phyloP scores from a whole-genome alignment of 805 yeast species.

The Ogataea siamensis region DNA sequence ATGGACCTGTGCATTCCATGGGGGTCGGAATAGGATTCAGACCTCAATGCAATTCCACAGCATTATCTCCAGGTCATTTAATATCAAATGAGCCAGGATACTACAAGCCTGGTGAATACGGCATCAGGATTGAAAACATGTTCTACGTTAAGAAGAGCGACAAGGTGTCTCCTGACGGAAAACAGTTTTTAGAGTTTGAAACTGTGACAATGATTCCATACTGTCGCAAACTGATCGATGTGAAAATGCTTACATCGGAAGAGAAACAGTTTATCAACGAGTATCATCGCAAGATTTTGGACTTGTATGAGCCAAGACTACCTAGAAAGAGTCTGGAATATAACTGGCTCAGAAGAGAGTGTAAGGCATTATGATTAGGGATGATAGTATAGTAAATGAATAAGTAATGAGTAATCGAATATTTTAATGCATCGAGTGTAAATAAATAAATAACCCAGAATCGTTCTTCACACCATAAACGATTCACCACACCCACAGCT shows the following conservation, averaged over 20 bases:
- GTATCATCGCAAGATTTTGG: slow-evolving; percentile 49
- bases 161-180: slow-evolving; percentile 36
- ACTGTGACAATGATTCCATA: slow-evolving; percentile 59
- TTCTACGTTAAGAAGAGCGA: slow-evolving; percentile 46
- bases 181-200: slow-evolving; percentile 48
- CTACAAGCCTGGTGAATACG: slow-evolving; percentile 58
- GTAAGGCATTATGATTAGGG: slow-evolving; percentile 28
- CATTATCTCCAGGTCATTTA: slow-evolving; percentile 51
- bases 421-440: slow-evolving; percentile 4
- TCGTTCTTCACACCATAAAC: slow-evolving; percentile 71
- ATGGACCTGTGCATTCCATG: slow-evolving; percentile 60
- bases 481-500: slow-evolving; percentile 99
- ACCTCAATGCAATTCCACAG: slow-evolving; percentile 43
- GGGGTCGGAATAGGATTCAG: slow-evolving; percentile 62
- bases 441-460: slow-evolving; percentile 5
- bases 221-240: slow-evolving; percentile 50
- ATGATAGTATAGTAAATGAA: not conserved
- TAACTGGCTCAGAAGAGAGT: slow-evolving; percentile 52
- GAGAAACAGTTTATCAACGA: slow-evolving; percentile 50
- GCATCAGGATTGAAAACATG: slow-evolving; percentile 54
- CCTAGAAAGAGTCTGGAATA: slow-evolving; percentile 38
- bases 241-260: slow-evolving; percentile 39
- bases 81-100: slow-evolving; percentile 64
- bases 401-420: slow-evolving; percentile 2
- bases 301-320: slow-evolving; percentile 39